phyloP scores from a whole-genome alignment of 2,329 filamentous ascomycete genomes.

The Pseudocercospora fuligena region DNA sequence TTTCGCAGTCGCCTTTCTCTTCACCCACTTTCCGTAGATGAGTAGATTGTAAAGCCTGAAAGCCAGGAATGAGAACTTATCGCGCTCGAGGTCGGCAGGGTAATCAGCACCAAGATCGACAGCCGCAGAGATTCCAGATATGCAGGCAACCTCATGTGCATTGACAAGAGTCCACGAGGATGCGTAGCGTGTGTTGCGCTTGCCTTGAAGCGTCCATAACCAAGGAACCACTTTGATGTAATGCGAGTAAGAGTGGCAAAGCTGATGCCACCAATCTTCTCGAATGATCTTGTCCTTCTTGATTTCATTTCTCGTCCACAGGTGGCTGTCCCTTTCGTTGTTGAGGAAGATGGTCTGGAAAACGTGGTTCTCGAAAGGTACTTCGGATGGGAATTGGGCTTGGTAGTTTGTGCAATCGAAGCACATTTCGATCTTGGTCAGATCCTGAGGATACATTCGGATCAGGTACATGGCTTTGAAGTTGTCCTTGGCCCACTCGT shows the following conservation, averaged over 20 bases:
- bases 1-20: conserved; percentile 44
- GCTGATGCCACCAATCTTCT: conserved; percentile 71
- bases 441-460: conserved; percentile 62
- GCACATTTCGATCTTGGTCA: conserved; percentile 60
- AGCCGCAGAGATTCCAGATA: conserved; percentile 72
- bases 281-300: conserved; percentile 64
- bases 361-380: conserved; percentile 64
- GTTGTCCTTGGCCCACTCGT: conserved; percentile 53
- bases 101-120: conserved; percentile 71
- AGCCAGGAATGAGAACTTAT: conserved; percentile 63
- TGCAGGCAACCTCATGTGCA: conserved; percentile 72
- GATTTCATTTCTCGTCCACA: conserved; percentile 66
- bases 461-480: conserved; percentile 71
- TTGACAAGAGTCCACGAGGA: conserved; percentile 73
- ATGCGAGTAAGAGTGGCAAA: conserved; percentile 67
- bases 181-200: conserved; percentile 66
- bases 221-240: conserved; percentile 70
- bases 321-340: conserved; percentile 57
- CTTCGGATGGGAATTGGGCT: conserved; percentile 56
- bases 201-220: conserved; percentile 73
- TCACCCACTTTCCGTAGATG: conserved; percentile 66
- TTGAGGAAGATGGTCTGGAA: conserved; percentile 74
- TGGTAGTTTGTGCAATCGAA: conserved; percentile 8
- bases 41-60: conserved; percentile 68
- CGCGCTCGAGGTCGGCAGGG: conserved; percentile 64